Base-by-base conservation (phyloP, 2,329 filamentous ascomycete genomes). In the Xylariales sp. region DNA sequence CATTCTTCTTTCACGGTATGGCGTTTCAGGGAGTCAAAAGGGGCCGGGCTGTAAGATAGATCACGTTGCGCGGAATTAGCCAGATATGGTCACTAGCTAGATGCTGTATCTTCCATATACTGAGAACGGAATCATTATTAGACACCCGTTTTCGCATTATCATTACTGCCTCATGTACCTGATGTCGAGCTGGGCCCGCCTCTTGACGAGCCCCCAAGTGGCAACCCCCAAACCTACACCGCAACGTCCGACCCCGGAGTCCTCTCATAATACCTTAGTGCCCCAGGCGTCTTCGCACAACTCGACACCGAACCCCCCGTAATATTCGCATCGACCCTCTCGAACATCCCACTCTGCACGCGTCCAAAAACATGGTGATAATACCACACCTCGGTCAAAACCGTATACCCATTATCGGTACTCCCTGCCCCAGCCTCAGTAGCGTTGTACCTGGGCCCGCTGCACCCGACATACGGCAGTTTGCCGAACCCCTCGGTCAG, bases 311-410 rank as follows among this genome's bases (percentile, higher is more conserved):
- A 66, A 4, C 69, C 69, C 0, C 72, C 75, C 42, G 73, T 70
- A 3, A 70, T 64, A 40, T 62, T 60, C 6, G 65, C 63, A n/a
- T 60, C 54, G 8, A 70, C 54, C 4, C 69, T 65, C 18, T 74
- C 53, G 8, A 63, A 68, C 29, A 71, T 58, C 2, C 64, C 66
- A 41, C 69, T 61, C 61, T 84, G 81, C 5, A 78, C 71, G 12
- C 68, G 59, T 3, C 80, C 80, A 42, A 68, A 70, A 39, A 76
- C 74, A 58, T 83, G 73, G 57, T 75, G 70, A 53, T 82, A 84
- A 54, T 84, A 85, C 79, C 80, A 85, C 10, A 81, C 68, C 67
- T 86, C 81, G 44, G 58, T 71, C 35, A 85, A 50, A 22, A 72
- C 65, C 1, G 78, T 84, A 47, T 63, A 63, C 2, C 81, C 80